These are phyloP conservation scores for slime mould (Dictyostelium discoideum) DNA, from an alignment of 78 protist genomes.

Conservation along the genomic window dicty_2.7 NC_007090.3:2410001-2410500, in stretches of 20 bases:
- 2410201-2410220: constrained; percentile 92
- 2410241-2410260: constrained; percentile 15
- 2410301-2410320: constrained; percentile 59
- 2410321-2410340: not conserved
- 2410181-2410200: constrained; percentile 81
- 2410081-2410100: constrained; percentile 84
- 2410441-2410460: constrained; percentile 93
- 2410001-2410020: constrained; percentile 76
- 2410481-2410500: constrained; percentile 81
- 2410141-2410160: constrained; percentile 86
- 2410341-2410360: constrained; percentile 78
- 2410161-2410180: constrained; percentile 86
- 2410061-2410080: constrained; percentile 89
- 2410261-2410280: constrained; percentile 33
- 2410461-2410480: constrained; percentile 55
- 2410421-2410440: constrained; percentile 11
- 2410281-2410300: constrained; percentile 51
- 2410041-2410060: constrained; percentile 97
- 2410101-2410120: constrained; percentile 81
- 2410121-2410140: constrained; percentile 93
- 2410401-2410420: not conserved
- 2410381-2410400: constrained; percentile 71
- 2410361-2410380: constrained; percentile 93
- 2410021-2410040: constrained; percentile 93
- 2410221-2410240: constrained; percentile 54